Percentiles rank a stretch among this genome's conserved stretches.
Evolutionary conservation across 1,284 basidiomycete species (phyloP).

Genomic region (Malassezia nana): DNA sequence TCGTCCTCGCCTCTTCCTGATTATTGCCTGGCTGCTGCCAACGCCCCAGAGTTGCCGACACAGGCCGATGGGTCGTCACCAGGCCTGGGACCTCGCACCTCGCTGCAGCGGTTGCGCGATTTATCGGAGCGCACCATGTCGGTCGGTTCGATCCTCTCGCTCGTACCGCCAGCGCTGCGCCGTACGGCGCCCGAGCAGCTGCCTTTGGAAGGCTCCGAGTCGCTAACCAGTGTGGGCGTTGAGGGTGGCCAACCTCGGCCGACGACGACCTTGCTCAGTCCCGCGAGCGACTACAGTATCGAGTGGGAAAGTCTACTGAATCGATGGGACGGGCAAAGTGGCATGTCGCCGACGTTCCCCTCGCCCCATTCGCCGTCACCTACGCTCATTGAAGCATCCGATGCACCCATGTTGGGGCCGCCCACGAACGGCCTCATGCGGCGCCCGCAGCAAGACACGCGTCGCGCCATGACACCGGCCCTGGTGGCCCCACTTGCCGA

Average conservation of each 20-base stretch:
- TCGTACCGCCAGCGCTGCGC: neutral
- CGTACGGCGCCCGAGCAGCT: neutral
- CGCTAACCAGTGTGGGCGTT: conserved; percentile 1
- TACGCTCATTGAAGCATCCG: conserved; percentile 1
- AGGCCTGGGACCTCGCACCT: neutral
- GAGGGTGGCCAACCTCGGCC: neutral
- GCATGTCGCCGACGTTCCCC: neutral
- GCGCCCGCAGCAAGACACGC: neutral
- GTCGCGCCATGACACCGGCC: conserved; percentile 4
- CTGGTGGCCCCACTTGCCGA: neutral
- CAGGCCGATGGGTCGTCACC: neutral
- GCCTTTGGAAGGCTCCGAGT: neutral
- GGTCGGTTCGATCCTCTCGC: neutral
- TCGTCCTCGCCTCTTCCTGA: neutral
- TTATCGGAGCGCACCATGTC: neutral
- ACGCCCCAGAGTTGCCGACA: neutral
- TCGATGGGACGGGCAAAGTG: neutral
- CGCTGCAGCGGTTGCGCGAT: neutral
- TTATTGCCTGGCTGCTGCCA: neutral
- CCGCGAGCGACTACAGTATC: conserved; percentile 4
- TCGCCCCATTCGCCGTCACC: conserved; percentile 9
- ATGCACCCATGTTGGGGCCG: neutral
- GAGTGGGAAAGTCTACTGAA: conserved; percentile 10
- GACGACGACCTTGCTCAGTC: neutral
- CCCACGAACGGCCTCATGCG: neutral